Evolutionary conservation across 1,139 yeast species (phyloP).

Genomic region (Taphrina sp.): DNA sequence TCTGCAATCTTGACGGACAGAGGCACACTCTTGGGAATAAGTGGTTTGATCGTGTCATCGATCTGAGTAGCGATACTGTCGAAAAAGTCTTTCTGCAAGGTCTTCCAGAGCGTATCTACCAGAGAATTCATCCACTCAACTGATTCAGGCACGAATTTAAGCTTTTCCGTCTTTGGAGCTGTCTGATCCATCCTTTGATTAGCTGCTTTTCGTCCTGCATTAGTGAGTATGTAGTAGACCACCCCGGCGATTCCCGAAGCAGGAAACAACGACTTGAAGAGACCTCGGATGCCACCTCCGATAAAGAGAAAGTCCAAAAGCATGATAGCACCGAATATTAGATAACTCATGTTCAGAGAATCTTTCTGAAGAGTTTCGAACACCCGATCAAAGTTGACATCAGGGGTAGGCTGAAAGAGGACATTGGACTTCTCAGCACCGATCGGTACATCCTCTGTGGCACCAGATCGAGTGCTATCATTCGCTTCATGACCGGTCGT

Average conservation of each 20-base stretch:
- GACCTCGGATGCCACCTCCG: slow-evolving; percentile 28
- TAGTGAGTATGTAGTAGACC: slow-evolving; percentile 20
- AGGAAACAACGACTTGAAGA: slow-evolving; percentile 26
- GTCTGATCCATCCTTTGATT: slow-evolving; percentile 19
- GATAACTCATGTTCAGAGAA: slow-evolving; percentile 11
- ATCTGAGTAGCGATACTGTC: slow-evolving; percentile 17
- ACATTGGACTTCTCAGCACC: slow-evolving; percentile 30
- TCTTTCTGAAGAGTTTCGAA: slow-evolving; percentile 25
- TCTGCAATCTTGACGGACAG: slow-evolving; percentile 18
- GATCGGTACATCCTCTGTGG: slow-evolving; percentile 30
- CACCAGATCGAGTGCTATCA: slow-evolving; percentile 24
- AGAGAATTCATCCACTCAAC: slow-evolving; percentile 32
- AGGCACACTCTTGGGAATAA: slow-evolving; percentile 23
- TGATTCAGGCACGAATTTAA: slow-evolving; percentile 26
- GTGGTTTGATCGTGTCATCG: slow-evolving; percentile 26
- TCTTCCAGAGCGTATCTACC: slow-evolving; percentile 26
- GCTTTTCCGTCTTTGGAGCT: slow-evolving; percentile 20
- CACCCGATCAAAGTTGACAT: slow-evolving; percentile 26
- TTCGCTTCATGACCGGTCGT: slow-evolving; percentile 2
- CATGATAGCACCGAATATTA: slow-evolving; percentile 22
- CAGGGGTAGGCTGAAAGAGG: slow-evolving; percentile 31
- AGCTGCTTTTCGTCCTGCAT: slow-evolving; percentile 21
- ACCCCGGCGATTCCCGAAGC: slow-evolving; percentile 30
- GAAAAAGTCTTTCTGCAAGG: slow-evolving; percentile 26
- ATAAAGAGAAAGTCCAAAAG: slow-evolving; percentile 22